Base-by-base conservation (phyloP, 768 basidiomycete species). In the Pleurotus ostreatus region DNA sequence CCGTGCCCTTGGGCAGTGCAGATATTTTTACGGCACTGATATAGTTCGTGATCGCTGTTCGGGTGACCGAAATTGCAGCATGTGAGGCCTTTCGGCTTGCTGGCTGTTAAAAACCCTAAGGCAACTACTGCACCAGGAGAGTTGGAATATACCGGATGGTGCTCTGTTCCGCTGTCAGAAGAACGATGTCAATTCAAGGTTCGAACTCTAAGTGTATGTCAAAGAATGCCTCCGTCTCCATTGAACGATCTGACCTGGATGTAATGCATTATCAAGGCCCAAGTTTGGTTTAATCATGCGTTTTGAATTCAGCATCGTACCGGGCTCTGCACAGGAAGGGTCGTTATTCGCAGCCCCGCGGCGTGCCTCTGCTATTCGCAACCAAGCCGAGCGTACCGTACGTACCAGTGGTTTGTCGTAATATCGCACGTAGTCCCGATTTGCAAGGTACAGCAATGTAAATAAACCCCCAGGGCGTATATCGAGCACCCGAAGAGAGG, bases 261-360 rank as follows among this genome's bases (percentile, higher is more conserved):
- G 30, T 11, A 9, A 34, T 34, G 30, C 30, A 34, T 34, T 34
- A 34, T 34, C 30, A 23, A 47, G 46, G 46, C 20, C 16, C 51
- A 37, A 25, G 51, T 53, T 53, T 41, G 51, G 51, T 23, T 53
- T 22, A 53, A 39, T 53, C 37, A 25, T 53, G 30, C 25, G 25
- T 34, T 26, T 15, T 49, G 51, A n/a, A 23, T n/a, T n/a, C 30
- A 34, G 9, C 30, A 34, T 34, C 30, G 30, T 53, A 39, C 51
- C 51, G 37, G 37, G 39, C 9, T 9, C 30, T 34, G 30, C 51
- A 52, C 49, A 53, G 51, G 39, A 53, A 53, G 51, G 51, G 51
- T 53, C 51, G 49, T 38, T 16, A n/a, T 25, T 53, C 51, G n/a
- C 34, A n/a, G 34, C 38, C 51, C 51, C 51, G 51, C 51, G 51